Evolutionary conservation across 1,284 basidiomycete species (phyloP).

Genomic region (Apiotrichum domesticum): DNA sequence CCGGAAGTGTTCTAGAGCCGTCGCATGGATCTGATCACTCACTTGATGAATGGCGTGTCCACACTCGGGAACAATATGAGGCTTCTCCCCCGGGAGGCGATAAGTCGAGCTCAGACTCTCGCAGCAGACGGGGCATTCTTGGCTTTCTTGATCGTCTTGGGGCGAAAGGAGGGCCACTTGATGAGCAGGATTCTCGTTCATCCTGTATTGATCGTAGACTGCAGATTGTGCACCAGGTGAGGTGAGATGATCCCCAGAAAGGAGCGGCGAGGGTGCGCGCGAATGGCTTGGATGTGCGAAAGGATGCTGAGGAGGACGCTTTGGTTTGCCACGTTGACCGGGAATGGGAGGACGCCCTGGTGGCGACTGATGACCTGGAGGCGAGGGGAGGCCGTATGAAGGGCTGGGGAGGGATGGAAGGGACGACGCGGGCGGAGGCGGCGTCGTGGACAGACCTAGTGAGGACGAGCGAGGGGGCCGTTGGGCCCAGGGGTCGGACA

Average conservation of each 20-base stretch:
- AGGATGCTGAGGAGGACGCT: constrained; percentile 24
- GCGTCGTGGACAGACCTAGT: not conserved
- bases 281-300: constrained; percentile 19
- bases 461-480: not conserved
- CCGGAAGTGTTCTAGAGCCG: too few species aligned
- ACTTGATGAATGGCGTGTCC: constrained; percentile 96
- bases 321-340: constrained; percentile 12
- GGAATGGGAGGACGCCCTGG: not conserved
- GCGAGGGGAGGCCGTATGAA: not conserved
- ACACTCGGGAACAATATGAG: constrained; percentile 91
- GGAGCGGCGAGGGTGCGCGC: constrained; percentile 16
- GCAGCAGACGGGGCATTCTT: constrained; percentile 46
- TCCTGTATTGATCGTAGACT: constrained; percentile 21
- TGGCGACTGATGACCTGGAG: not conserved
- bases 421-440: not conserved
- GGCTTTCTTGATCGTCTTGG: constrained; percentile 33
- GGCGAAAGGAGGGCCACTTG: constrained; percentile 37
- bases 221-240: constrained; percentile 12
- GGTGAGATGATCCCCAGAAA: constrained; percentile 5
- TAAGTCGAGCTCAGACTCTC: constrained; percentile 43
- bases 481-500: not conserved
- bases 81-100: constrained; percentile 80
- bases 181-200: constrained; percentile 20
- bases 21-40: constrained; percentile 22
- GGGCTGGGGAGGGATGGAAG: not conserved